Evolutionary conservation across 2,329 filamentous ascomycete genomes (phyloP).

Genomic region (Pyrenochaeta sp.): DNA sequence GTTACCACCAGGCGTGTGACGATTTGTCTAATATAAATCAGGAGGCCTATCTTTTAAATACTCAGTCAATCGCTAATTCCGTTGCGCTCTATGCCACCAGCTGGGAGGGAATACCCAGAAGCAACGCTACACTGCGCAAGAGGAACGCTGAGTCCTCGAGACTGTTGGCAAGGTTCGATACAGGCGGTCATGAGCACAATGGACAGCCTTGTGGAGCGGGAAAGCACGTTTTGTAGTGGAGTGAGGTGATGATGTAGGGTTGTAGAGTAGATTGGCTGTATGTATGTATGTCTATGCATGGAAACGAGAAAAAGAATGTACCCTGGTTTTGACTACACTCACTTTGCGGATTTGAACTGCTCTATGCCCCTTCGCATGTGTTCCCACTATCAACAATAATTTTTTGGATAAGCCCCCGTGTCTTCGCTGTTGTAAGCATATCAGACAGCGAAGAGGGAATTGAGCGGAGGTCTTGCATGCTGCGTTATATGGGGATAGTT

Average conservation of each 20-base stretch:
- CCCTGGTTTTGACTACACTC: too few relatives aligned
- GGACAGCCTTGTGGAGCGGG: constrained; percentile 32
- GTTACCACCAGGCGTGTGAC: constrained; percentile 51
- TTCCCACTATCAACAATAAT: too few relatives aligned
- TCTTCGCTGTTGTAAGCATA: too few relatives aligned
- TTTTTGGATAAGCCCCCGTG: too few relatives aligned
- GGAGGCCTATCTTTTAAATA: constrained; percentile 48
- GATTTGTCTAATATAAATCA: constrained; percentile 45
- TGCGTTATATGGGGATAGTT: too few relatives aligned
- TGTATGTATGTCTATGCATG: too few relatives aligned
- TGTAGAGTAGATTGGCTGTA: too few relatives aligned
- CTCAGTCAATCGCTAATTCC: constrained; percentile 48
- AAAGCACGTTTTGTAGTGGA: constrained; percentile 22
- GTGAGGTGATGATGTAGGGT: background rate
- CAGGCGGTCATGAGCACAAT: constrained; percentile 35
- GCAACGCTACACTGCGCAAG: constrained; percentile 36
- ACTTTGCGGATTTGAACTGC: too few relatives aligned
- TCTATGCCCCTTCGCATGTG: too few relatives aligned
- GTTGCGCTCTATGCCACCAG: constrained; percentile 48
- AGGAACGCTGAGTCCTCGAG: constrained; percentile 36
- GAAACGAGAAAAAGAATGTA: too few relatives aligned
- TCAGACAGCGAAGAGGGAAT: too few relatives aligned
- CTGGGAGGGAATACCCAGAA: constrained; percentile 45
- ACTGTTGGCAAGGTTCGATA: constrained; percentile 31
- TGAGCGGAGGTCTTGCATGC: too few relatives aligned